Conservation (phyloP, 495 filamentous ascomycete species). For the Parmelia sp. region DNA sequence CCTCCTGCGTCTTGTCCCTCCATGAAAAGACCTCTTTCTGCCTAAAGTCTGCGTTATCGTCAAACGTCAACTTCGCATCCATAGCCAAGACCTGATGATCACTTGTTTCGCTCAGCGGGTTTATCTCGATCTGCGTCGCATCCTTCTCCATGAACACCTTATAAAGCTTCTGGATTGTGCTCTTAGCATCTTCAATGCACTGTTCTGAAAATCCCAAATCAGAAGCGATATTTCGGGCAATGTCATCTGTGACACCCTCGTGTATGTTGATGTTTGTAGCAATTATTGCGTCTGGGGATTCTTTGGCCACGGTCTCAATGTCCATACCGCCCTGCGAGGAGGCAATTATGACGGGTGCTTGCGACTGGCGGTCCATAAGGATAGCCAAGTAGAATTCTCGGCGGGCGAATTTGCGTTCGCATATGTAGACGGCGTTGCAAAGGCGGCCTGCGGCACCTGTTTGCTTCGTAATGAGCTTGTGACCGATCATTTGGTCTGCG, state of each 20-base stretch:
- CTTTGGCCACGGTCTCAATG: conserved; percentile 96
- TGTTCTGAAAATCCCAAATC: conserved; percentile 95
- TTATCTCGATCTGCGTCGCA: conserved; percentile 98
- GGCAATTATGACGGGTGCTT: conserved; percentile 90
- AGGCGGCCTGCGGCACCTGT: conserved; percentile 85
- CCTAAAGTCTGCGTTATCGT: conserved; percentile 97
- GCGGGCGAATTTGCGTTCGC: conserved; percentile 98
- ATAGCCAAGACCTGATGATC: conserved; percentile 97
- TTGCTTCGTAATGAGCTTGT: conserved; percentile 99
- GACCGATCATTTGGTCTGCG: conserved; percentile 97
- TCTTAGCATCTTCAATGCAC: conserved; percentile 88
- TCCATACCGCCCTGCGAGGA: conserved; percentile 99
- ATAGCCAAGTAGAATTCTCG: conserved; percentile 98
- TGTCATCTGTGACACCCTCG: conserved; percentile 87
- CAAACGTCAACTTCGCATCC: conserved; percentile 97
- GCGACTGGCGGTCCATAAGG: conserved; percentile 90
- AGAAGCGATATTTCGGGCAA: conserved; percentile 81
- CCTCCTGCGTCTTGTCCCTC: conserved; percentile 92
- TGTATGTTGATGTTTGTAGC: conserved; percentile 92
- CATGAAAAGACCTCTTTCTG: conserved; percentile 92
- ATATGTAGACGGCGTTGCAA: conserved; percentile 96
- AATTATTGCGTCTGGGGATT: conserved; percentile 90
- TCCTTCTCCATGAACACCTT: conserved; percentile 97
- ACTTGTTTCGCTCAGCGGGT: conserved; percentile 92
- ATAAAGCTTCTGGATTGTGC: conserved; percentile 97